Conservation (phyloP, 2,329 filamentous ascomycete species). For the Pochonia chlamydosporia region DNA sequence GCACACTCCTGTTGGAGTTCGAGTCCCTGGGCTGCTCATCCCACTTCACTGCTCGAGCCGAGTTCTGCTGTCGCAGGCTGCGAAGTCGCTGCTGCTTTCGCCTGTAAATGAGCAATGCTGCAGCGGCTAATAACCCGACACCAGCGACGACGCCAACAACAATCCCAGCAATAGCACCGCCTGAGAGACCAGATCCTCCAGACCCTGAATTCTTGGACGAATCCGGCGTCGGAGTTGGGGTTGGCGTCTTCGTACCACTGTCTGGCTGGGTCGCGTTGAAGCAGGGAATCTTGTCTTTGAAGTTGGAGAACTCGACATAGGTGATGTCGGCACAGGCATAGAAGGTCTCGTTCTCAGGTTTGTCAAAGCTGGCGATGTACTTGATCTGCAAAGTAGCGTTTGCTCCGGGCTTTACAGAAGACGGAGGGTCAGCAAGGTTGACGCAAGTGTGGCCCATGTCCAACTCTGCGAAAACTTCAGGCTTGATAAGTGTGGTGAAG, state of each 20-base stretch:
- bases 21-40: constrained; percentile 14
- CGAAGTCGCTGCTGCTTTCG: constrained; percentile 21
- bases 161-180: constrained; percentile 69
- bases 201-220: constrained; percentile 19
- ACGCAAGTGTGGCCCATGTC: constrained; percentile 42
- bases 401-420: constrained; percentile 29
- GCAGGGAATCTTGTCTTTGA: constrained; percentile 30
- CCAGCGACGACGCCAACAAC: constrained; percentile 64
- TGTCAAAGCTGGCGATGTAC: constrained; percentile 39
- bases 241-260: constrained; percentile 15
- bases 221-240: constrained; percentile 9
- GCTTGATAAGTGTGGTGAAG: constrained; percentile 32
- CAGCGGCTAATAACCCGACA: constrained; percentile 52
- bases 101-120: constrained; percentile 50
- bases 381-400: constrained; percentile 45
- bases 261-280: constrained; percentile 35
- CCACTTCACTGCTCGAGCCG: constrained; percentile 19
- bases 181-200: constrained; percentile 41
- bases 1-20: constrained; percentile 13
- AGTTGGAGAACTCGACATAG: constrained; percentile 30
- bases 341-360: constrained; percentile 37
- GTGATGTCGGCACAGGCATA: constrained; percentile 45
- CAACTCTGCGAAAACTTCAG: constrained; percentile 29
- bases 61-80: constrained; percentile 17
- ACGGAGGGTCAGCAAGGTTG: constrained; percentile 26